Conservation (phyloP, 805 yeast genomes). For the Metschnikowia henanensis region DNA sequence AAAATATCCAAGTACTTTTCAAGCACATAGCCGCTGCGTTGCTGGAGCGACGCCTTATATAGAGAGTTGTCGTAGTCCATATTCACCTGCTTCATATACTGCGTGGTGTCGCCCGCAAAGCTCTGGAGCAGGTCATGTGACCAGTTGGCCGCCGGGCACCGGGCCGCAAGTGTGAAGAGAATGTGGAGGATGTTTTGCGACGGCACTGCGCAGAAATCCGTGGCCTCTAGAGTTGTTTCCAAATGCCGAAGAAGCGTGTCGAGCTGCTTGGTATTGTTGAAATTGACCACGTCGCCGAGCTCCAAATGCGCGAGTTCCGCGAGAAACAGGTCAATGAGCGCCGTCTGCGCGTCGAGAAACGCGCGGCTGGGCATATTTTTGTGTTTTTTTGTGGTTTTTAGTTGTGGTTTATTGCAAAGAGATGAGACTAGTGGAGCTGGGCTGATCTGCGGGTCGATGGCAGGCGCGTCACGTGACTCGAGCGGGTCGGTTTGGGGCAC, state of each 20-base stretch:
- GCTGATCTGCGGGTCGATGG: too few relatives aligned
- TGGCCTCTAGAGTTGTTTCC: conserved; percentile 20
- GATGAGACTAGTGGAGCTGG: too few relatives aligned
- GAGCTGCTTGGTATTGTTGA: conserved; percentile 28
- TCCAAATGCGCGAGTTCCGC: conserved; percentile 20
- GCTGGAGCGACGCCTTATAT: conserved; percentile 22
- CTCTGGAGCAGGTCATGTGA: conserved; percentile 23
- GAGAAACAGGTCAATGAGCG: conserved; percentile 22
- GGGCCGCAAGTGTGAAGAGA: conserved; percentile 32
- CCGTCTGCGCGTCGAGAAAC: conserved; percentile 18
- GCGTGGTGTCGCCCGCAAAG: conserved; percentile 21
- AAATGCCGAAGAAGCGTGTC: conserved; percentile 29
- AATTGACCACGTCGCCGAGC: conserved; percentile 18
- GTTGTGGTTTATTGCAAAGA: too few relatives aligned
- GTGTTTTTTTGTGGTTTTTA: too few relatives aligned
- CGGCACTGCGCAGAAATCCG: conserved; percentile 22
- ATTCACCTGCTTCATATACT: conserved; percentile 21
- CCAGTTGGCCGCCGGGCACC: conserved; percentile 29
- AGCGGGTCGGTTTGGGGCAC: too few relatives aligned
- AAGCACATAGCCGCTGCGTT: conserved; percentile 20
- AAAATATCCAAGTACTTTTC: conserved; percentile 11
- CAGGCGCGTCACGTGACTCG: too few relatives aligned
- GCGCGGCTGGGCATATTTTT: neutral
- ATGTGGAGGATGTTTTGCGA: conserved; percentile 27
- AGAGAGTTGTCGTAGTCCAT: conserved; percentile 21